phyloP scores from a whole-genome alignment of 371 early-diverging fungal genomes.

The Mucor irregularis region DNA sequence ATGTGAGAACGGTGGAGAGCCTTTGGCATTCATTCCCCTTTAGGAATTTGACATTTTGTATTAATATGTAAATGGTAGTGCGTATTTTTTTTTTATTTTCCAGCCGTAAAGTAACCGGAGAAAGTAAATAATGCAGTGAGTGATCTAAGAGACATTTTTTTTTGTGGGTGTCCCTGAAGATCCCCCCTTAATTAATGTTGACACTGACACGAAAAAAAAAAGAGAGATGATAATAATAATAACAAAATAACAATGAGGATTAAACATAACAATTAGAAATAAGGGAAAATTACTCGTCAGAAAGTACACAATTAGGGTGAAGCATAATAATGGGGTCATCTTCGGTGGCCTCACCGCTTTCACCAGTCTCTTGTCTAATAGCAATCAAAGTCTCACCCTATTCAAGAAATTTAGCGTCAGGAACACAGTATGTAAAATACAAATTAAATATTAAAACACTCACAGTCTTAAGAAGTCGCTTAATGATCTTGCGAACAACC shows the following conservation, averaged over 20 bases:
- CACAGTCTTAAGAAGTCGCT: slow-evolving; percentile 72
- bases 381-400: slow-evolving; percentile 53
- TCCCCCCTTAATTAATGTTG: slow-evolving; percentile 1
- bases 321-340: slow-evolving; percentile 57
- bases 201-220: slow-evolving; percentile 3
- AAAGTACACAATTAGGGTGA: slow-evolving; percentile 60
- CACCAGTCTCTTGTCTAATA: slow-evolving; percentile 33
- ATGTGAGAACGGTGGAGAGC: not conserved
- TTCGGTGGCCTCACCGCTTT: slow-evolving; percentile 19
- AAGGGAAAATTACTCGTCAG: slow-evolving; percentile 9
- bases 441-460: slow-evolving; percentile 16
- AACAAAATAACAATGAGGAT: not conserved
- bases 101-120: too few species aligned
- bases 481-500: slow-evolving; percentile 79
- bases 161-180: too few species aligned
- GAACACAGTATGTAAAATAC: not conserved
- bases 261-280: not conserved
- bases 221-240: not conserved
- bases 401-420: not conserved
- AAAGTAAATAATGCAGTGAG: too few species aligned
- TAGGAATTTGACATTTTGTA: not conserved
- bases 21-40: not conserved
- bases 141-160: too few species aligned
- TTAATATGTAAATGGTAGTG: too few species aligned
- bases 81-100: not conserved